Evolutionary conservation across 352 stramenopile species (phyloP), one percentile per base, ranked within the genome.

Genomic region (Phytophthora fragariae): DNA sequence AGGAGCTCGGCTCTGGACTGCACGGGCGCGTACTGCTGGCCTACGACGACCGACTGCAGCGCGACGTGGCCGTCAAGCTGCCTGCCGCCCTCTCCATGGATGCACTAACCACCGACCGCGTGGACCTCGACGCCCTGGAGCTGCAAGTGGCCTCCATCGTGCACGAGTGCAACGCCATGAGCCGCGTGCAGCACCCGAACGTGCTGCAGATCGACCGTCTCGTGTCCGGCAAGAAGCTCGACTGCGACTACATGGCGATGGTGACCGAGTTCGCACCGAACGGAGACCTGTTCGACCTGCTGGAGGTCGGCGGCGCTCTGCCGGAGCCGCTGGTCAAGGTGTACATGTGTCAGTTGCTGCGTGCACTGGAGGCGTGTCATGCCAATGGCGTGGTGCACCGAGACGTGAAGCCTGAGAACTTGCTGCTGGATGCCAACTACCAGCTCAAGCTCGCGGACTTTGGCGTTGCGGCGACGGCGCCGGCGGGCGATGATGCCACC

Each of bases 361-460:
- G 63, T 8, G 92, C 85, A 24, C 72, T 97, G 47, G 73, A 90
- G 53, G 85, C 79, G 12, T 97, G 91, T 65, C 91, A 97, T 73
- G 65, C 65, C 27, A 82, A 76, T 15, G 86, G 88, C 47, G 82
- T 97, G 21, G 81, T 92, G 44, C 91, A 97, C 60, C 89, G 93
- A 44, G 93, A 98, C 70, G 76, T 98, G 35, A 98, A 97, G 77
- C 93, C 92, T 5, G 93, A 98, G 73, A 98, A 98, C 65, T 73
- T 98, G 24, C 78, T 98, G 41, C 74, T 98, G 53, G 89, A 97
- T 69, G 73, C 80, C 21, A 73, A 86, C 24, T 91, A 87, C 69
- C 83, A 79, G 9, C 77, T 98, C 67, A 98, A 98, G 70, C 73
- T 99, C 9, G 96, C 90, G 19, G 95, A 99, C 72, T 98, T 99